These are phyloP conservation scores for Cladochytrium replicatum DNA, from an alignment of 192 early-diverging fungal species.

Conservation along the genomic window DNA sequence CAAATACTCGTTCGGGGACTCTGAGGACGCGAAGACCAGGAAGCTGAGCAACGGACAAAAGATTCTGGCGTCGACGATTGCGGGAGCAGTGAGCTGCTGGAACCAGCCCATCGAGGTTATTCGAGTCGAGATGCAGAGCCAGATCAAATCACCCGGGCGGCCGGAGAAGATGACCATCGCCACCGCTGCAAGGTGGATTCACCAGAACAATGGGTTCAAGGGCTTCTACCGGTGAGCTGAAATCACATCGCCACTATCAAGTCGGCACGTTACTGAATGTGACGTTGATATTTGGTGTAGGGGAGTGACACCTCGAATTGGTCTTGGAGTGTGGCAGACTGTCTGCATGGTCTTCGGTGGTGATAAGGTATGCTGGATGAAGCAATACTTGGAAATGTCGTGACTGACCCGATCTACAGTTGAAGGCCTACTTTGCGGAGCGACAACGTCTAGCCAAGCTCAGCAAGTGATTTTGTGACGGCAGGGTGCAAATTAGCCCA, in stretches of 20 bases:
- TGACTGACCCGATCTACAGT: slow-evolving; percentile 1
- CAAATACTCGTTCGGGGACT: not conserved
- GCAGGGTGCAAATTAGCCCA: too few relatives aligned
- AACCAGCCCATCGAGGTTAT: slow-evolving; percentile 99
- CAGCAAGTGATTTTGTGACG: too few relatives aligned
- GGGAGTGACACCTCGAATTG: slow-evolving; percentile 27
- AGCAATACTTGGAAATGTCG: not conserved
- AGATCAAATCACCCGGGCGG: slow-evolving; percentile 74
- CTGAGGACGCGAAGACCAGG: slow-evolving; percentile 11
- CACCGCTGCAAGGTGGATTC: slow-evolving; percentile 76
- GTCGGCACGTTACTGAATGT: too few relatives aligned
- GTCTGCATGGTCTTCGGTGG: slow-evolving; percentile 89
- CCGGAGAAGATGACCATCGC: slow-evolving; percentile 88
- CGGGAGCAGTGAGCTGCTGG: slow-evolving; percentile 91
- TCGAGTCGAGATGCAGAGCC: slow-evolving; percentile 96
- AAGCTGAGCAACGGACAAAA: slow-evolving; percentile 43
- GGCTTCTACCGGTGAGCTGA: slow-evolving; percentile 95
- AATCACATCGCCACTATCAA: too few relatives aligned
- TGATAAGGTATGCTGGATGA: slow-evolving; percentile 24
- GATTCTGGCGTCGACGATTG: slow-evolving; percentile 69
- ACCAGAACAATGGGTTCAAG: slow-evolving; percentile 75
- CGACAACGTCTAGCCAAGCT: too few relatives aligned
- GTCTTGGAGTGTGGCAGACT: slow-evolving; percentile 54
- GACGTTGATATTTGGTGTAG: too few relatives aligned
- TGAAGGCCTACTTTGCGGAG: slow-evolving; percentile 35